Base-by-base conservation (phyloP, 1,139 yeast species). In the Yamadazyma buinensis region DNA sequence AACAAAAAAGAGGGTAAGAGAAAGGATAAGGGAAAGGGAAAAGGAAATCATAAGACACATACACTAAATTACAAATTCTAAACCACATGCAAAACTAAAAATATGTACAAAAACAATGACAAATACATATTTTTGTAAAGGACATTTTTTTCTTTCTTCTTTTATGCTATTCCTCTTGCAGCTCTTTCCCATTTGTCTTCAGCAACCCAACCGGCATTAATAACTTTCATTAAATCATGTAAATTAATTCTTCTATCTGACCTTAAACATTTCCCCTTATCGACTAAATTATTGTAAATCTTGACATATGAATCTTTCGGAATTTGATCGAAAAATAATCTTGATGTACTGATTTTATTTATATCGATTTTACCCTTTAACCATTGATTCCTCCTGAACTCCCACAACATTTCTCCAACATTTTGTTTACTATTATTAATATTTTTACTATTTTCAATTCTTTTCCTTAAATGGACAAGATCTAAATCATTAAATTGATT, bases 121-220 rank as follows among this genome's bases (percentile, higher is more conserved):
- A n/a, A n/a, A n/a, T n/a, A n/a, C n/a, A n/a, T n/a, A n/a, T n/a
- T n/a, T n/a, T n/a, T n/a, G n/a, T n/a, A n/a, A n/a, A n/a, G n/a
- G n/a, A 22, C 5, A 10, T 22, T 5, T 22, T 10, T 9, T n/a
- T 23, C 26, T 7, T 13, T 8, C 18, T 15, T 15, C 28, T 5
- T 8, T 22, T 42, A 64, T 15, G 72, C 57, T 33, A 67, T 48
- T 1, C 77, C 77, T 33, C 54, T 59, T 6, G 75, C 75, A 7
- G 78, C 78, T 28, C 75, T 49, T 35, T 79, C 86, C 81, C 85
- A 82, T 47, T 72, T 72, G 39, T 72, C 80, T 15, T 74, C 75
- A 36, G 75, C 76, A 14, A 67, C 63, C 94, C 94, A 84, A 7
- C 90, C 92, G 5, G 77, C 72, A 47, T 82, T 74, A 24, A 83